phyloP scores from a whole-genome alignment of 495 filamentous ascomycete species.

The Aspergillus asperescens region DNA sequence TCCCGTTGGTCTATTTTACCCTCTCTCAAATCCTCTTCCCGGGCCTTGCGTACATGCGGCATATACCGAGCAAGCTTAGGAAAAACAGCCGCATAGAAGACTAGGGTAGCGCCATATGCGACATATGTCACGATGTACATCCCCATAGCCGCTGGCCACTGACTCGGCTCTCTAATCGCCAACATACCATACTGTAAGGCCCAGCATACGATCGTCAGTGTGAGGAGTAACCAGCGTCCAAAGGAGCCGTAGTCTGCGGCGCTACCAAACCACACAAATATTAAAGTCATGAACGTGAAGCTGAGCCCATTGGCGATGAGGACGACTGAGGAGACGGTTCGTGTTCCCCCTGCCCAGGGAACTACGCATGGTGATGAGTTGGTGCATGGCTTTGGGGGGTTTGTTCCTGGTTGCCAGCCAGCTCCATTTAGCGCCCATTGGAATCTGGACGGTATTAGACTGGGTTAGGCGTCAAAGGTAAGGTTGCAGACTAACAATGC shows the following conservation, averaged over 20 bases:
- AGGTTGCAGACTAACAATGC: slow-evolving; percentile 29
- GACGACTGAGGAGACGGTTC: slow-evolving; percentile 42
- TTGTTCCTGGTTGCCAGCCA: slow-evolving; percentile 40
- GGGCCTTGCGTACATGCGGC: slow-evolving; percentile 43
- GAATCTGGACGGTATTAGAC: slow-evolving; percentile 25
- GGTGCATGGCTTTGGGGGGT: slow-evolving; percentile 37
- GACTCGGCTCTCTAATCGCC: slow-evolving; percentile 36
- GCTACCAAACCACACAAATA: slow-evolving; percentile 46
- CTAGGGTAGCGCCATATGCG: slow-evolving; percentile 43
- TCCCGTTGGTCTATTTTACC: slow-evolving; percentile 37
- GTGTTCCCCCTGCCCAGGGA: slow-evolving; percentile 41
- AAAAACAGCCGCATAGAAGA: slow-evolving; percentile 48
- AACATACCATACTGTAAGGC: slow-evolving; percentile 45
- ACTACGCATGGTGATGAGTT: slow-evolving; percentile 42
- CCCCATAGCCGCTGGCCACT: slow-evolving; percentile 47
- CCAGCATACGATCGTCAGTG: slow-evolving; percentile 45
- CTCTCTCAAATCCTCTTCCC: slow-evolving; percentile 42
- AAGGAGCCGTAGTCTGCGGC: slow-evolving; percentile 49
- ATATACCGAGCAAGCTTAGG: slow-evolving; percentile 44
- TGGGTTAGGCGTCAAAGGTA: neutral
- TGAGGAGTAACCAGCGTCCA: slow-evolving; percentile 44
- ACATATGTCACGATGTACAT: slow-evolving; percentile 46
- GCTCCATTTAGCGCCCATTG: slow-evolving; percentile 44
- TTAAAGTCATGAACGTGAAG: slow-evolving; percentile 47
- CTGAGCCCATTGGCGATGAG: slow-evolving; percentile 48